These are phyloP conservation scores for Austroboletus niveus DNA, from an alignment of 1,284 basidiomycete genomes.

Conservation along the genomic window DNA sequence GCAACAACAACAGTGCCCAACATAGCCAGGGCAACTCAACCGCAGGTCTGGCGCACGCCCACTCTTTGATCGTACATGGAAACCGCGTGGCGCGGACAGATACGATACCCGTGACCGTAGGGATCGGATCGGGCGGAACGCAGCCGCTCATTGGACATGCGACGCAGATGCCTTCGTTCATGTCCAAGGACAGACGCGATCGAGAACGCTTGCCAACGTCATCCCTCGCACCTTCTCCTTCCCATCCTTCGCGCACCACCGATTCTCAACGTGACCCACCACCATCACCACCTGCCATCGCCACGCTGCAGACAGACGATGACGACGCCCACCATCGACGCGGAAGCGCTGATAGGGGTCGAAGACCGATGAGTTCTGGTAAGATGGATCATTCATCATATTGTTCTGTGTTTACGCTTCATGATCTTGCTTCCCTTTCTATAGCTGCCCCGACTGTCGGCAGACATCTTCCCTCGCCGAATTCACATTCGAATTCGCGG, in stretches of 20 bases:
- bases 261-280: conserved; percentile 26
- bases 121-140: conserved; percentile 27
- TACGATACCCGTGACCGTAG: conserved; percentile 27
- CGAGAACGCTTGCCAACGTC: conserved; percentile 26
- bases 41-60: conserved; percentile 15
- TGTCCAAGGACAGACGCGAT: conserved; percentile 30
- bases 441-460: conserved; percentile 16
- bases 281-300: conserved; percentile 31
- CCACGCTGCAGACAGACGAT: conserved; percentile 29
- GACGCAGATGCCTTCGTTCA: conserved; percentile 22
- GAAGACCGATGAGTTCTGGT: conserved; percentile 29
- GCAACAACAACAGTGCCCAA: not conserved
- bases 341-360: conserved; percentile 16
- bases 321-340: conserved; percentile 22
- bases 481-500: conserved; percentile 21
- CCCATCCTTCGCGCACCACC: conserved; percentile 8
- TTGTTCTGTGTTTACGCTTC: not conserved
- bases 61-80: conserved; percentile 21
- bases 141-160: conserved; percentile 25
- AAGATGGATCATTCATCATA: conserved; percentile 4
- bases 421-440: not conserved
- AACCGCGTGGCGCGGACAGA: conserved; percentile 25
- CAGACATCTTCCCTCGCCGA: conserved; percentile 24
- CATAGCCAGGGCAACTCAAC: conserved; percentile 4
- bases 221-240: conserved; percentile 21